phyloP scores from a whole-genome alignment of 305 asterid species.

The Fraxinus angustifolia region DNA sequence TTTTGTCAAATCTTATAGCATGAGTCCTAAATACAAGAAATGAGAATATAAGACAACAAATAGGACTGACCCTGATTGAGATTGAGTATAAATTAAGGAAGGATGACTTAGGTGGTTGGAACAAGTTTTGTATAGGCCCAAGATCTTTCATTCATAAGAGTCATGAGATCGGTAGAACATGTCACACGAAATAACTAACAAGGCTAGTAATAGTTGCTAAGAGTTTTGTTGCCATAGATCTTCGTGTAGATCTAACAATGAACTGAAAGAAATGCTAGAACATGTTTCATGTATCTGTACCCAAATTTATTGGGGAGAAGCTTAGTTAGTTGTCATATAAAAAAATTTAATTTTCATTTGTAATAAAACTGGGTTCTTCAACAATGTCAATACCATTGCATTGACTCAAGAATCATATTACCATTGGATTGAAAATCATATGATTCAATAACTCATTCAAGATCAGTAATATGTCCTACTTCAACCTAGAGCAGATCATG shows the following conservation, averaged over 20 bases:
- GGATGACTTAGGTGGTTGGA: neutral
- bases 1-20: neutral
- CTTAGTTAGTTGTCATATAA: neutral
- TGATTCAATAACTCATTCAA: neutral
- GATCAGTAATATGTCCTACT: neutral
- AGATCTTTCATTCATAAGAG: neutral
- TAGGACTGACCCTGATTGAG: neutral
- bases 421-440: neutral
- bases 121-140: neutral
- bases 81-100: neutral
- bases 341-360: neutral
- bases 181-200: neutral
- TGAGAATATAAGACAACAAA: neutral
- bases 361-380: neutral
- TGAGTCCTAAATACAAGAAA: neutral
- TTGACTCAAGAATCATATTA: neutral
- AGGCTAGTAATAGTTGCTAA: neutral
- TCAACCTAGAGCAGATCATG: neutral
- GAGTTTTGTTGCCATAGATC: neutral
- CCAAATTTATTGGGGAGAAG: neutral
- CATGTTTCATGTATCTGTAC: neutral
- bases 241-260: slow-evolving; percentile 9
- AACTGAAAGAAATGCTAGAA: neutral
- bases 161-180: neutral
- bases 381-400: neutral